These are phyloP conservation scores for Eragrostis curvula DNA, from an alignment of 176 grass and related monocot species.

Conservation along the genomic window DNA sequence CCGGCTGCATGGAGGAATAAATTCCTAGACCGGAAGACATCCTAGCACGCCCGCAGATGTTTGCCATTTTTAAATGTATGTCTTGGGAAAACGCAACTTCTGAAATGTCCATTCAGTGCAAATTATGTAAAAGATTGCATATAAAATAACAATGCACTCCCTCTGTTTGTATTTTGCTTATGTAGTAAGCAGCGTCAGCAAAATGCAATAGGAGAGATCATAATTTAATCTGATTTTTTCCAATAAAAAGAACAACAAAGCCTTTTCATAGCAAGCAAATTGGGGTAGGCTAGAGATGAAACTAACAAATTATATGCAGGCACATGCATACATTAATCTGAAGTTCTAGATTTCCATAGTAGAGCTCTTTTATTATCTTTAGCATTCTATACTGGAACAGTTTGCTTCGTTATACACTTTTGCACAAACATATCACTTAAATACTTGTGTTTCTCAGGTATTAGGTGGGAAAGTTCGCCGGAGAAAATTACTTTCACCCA, in stretches of 20 bases:
- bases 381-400: background rate
- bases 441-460: constrained; percentile 52
- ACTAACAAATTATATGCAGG: background rate
- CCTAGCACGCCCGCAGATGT: background rate
- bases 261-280: no score
- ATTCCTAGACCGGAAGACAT: background rate
- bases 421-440: background rate
- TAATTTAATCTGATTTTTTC: background rate
- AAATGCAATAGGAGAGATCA: background rate
- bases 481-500: constrained; percentile 93
- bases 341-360: background rate
- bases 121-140: background rate
- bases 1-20: background rate
- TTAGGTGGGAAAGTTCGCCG: constrained; percentile 81
- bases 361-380: background rate
- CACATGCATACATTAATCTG: background rate
- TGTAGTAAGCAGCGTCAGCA: no score
- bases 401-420: constrained; percentile 5
- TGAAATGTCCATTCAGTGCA: background rate
- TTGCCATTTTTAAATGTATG: background rate
- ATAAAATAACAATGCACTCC: background rate
- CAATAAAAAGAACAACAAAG: background rate
- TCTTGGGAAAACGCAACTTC: background rate
- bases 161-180: no score
- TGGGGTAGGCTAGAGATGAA: no score